Percentiles rank a stretch among this genome's conserved stretches.
Evolutionary conservation across 2,329 filamentous ascomycete species (phyloP).

Genomic region (Pseudogymnoascus sp.): DNA sequence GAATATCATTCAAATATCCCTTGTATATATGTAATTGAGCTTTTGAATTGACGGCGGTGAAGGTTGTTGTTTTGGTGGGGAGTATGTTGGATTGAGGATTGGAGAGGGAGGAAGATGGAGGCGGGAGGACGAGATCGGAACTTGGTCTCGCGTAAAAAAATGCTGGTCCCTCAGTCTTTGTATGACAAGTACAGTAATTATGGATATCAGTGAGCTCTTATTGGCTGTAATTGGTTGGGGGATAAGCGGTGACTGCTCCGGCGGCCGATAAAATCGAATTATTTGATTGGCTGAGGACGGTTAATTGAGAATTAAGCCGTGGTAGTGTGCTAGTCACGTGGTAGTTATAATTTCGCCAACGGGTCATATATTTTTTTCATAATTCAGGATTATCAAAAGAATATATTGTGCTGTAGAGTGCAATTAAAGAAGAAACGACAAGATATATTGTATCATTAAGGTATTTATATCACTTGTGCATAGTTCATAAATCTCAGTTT

Average conservation of each 20-base stretch:
- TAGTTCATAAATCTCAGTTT: too few species aligned
- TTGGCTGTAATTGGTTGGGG: background rate
- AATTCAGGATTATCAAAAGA: too few species aligned
- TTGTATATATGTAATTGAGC: background rate
- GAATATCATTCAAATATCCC: slow-evolving; percentile 2
- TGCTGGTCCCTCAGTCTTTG: slow-evolving; percentile 3
- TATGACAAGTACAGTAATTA: background rate
- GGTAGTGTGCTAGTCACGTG: background rate
- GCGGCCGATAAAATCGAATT: background rate
- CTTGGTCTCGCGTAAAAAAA: slow-evolving; percentile 1
- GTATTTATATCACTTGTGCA: too few species aligned
- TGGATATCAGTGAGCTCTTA: background rate
- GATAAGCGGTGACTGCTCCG: background rate
- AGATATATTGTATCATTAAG: too few species aligned
- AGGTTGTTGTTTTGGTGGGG: slow-evolving; percentile 2
- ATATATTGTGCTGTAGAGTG: too few species aligned
- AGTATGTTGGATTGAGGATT: slow-evolving; percentile 6
- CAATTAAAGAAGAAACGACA: too few species aligned
- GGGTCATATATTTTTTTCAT: background rate
- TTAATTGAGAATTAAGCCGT: background rate
- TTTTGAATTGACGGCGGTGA: background rate
- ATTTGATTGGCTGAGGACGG: background rate
- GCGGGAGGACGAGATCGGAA: slow-evolving; percentile 3
- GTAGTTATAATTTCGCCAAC: background rate
- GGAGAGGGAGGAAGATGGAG: slow-evolving; percentile 1